These are phyloP conservation scores for Ilyonectria destructans DNA, from an alignment of 2,329 filamentous ascomycete genomes.

Conservation along the genomic window DNA sequence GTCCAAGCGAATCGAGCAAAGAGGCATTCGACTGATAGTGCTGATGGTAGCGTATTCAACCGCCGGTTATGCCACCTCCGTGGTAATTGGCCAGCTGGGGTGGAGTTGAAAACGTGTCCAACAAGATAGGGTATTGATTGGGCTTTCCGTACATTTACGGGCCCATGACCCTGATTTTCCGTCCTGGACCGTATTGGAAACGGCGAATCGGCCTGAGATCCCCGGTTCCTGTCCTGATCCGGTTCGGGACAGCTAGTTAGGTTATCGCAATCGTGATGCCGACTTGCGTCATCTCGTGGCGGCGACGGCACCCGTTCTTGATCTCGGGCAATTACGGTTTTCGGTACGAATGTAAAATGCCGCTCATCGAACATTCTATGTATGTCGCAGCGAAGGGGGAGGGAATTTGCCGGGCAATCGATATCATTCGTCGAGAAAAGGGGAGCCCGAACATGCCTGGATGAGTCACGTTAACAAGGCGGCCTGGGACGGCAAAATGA, in stretches of 20 bases:
- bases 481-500: neutral
- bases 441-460: constrained; percentile 1
- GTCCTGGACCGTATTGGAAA: too few species aligned
- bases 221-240: neutral
- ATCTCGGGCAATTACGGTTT: neutral
- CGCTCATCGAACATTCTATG: constrained; percentile 17
- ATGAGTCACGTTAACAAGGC: neutral
- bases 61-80: neutral
- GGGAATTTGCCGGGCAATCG: neutral
- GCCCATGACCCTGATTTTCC: too few species aligned
- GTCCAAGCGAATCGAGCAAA: constrained; percentile 27
- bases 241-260: neutral
- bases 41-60: neutral
- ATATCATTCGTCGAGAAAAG: constrained; percentile 1
- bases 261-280: neutral
- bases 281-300: neutral
- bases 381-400: constrained; percentile 9
- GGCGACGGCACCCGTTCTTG: too few species aligned
- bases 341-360: constrained; percentile 4
- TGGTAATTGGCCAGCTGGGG: neutral
- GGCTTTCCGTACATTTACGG: neutral
- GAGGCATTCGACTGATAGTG: constrained; percentile 13
- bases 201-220: too few species aligned
- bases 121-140: constrained; percentile 6
- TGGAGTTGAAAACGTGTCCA: constrained; percentile 11